phyloP scores from a whole-genome alignment of 2,329 filamentous ascomycete species.

The Ophiocordyceps camponoti-rufipedis region DNA sequence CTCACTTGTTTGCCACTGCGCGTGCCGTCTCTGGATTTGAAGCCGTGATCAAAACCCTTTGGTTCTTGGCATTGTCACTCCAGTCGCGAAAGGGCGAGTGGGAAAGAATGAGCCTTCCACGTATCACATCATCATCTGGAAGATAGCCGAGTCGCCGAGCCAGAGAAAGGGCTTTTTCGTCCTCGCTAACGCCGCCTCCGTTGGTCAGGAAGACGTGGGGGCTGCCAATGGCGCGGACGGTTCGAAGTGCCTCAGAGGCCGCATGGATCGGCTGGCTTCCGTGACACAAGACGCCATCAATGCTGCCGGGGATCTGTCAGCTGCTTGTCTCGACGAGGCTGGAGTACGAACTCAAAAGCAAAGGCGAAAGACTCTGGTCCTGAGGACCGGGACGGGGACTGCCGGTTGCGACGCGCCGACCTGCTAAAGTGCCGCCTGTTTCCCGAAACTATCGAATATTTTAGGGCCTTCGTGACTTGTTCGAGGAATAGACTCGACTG shows the following conservation, averaged over 20 bases:
- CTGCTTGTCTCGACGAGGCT: neutral
- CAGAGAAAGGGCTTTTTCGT: conserved; percentile 16
- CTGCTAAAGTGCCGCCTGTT: neutral
- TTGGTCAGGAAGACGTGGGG: conserved; percentile 94
- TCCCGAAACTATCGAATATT: neutral
- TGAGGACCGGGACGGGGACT: neutral
- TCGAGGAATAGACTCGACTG: neutral
- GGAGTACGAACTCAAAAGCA: conserved; percentile 16
- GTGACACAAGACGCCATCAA: conserved; percentile 90
- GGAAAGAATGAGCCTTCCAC: conserved; percentile 43
- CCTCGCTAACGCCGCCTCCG: conserved; percentile 73
- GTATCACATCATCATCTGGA: conserved; percentile 15
- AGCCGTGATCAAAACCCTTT: conserved; percentile 56
- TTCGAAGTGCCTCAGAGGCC: conserved; percentile 53
- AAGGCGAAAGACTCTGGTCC: conserved; percentile 14
- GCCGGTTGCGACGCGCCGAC: neutral
- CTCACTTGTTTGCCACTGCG: conserved; percentile 49
- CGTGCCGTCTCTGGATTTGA: conserved; percentile 50
- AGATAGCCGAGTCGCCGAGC: conserved; percentile 13
- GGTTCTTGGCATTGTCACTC: conserved; percentile 15
- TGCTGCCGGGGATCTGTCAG: conserved; percentile 20
- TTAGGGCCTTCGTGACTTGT: neutral
- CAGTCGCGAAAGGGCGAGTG: conserved; percentile 71
- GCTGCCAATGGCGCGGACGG: conserved; percentile 56
- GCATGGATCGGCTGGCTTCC: conserved; percentile 62